A percentile compares a stretch with the other conserved stretches of the same genome.
Evolutionary conservation across 108 stramenopile genomes (phyloP).

Genomic region (Epithemia pelagica): DNA sequence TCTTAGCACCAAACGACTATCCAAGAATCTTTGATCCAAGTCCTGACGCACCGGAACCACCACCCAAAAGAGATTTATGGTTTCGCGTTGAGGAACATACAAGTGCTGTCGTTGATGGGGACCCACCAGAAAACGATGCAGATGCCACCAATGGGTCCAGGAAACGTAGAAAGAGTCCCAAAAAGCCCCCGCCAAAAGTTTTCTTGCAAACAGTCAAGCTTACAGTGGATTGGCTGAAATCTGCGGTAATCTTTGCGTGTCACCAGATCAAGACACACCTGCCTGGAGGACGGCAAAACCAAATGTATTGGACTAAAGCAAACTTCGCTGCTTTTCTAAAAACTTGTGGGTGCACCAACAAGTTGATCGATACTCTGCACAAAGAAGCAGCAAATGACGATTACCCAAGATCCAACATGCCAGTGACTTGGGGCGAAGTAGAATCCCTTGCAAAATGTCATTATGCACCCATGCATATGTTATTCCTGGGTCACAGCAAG

Average conservation of each 20-base stretch:
- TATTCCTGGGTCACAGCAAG: neutral
- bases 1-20: too few relatives aligned
- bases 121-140: neutral
- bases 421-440: neutral
- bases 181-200: too few relatives aligned
- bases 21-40: too few relatives aligned
- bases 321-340: neutral
- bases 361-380: neutral
- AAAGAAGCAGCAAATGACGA: neutral
- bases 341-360: neutral
- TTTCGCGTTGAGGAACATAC: too few relatives aligned
- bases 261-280: neutral
- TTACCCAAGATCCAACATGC: neutral
- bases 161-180: too few relatives aligned
- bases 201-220: neutral
- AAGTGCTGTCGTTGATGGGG: too few relatives aligned
- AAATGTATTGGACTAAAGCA: neutral
- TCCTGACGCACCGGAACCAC: too few relatives aligned
- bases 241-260: neutral
- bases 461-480: neutral
- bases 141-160: neutral
- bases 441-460: neutral
- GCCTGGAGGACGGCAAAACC: neutral
- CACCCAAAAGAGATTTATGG: too few relatives aligned
- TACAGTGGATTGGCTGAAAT: neutral